phyloP scores from a whole-genome alignment of 1,284 basidiomycete genomes.

The Irpex sp. region DNA sequence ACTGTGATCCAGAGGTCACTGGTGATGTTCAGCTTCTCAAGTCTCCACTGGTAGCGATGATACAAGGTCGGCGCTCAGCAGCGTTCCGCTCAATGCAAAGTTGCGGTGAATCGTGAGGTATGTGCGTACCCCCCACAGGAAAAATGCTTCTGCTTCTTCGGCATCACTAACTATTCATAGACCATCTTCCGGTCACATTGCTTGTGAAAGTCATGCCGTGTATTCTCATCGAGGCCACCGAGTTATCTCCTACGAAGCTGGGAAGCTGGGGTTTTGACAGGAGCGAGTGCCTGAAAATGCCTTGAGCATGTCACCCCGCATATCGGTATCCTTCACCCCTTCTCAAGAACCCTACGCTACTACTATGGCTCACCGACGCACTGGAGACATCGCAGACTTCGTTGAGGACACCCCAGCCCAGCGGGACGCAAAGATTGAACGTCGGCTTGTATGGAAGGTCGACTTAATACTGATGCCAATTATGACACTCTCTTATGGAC shows the following conservation, averaged over 20 bases:
- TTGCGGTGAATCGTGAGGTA: background rate
- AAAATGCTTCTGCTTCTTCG: background rate
- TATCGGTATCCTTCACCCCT: background rate
- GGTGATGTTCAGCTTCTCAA: background rate
- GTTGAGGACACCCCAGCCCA: background rate
- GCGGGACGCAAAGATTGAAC: conserved; percentile 8
- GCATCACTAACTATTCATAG: background rate
- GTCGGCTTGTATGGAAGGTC: conserved; percentile 12
- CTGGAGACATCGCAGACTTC: background rate
- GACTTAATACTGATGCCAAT: conserved; percentile 12
- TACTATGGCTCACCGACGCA: background rate
- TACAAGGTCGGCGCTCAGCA: background rate
- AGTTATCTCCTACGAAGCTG: background rate
- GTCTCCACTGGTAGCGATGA: background rate
- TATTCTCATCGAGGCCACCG: background rate
- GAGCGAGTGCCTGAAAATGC: background rate
- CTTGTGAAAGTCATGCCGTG: background rate
- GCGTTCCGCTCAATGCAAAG: background rate
- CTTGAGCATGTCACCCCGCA: background rate
- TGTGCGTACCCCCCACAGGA: background rate
- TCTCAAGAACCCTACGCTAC: background rate
- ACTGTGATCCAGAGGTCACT: background rate
- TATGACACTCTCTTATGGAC: conserved; percentile 12
- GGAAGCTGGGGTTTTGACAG: background rate
- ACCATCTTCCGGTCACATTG: background rate